Base-by-base conservation (phyloP, 306 rosid genomes). In the Trifolium subterraneum region DNA sequence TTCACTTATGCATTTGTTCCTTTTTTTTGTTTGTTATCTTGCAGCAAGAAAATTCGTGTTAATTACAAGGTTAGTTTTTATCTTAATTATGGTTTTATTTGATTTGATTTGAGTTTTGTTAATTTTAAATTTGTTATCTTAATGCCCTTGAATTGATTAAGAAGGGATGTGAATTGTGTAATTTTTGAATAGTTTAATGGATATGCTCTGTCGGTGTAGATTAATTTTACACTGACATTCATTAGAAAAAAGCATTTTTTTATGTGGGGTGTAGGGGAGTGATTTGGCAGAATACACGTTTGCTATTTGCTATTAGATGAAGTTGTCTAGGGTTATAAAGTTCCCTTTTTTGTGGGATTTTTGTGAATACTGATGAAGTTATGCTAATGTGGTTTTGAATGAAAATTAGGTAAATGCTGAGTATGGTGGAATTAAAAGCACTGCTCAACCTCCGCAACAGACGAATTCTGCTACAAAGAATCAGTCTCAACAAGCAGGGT, bases 61-160 rank as follows among this genome's bases (percentile, higher is more conserved):
- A 92, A 64, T 77, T 90, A 90, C 79, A 92, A 92, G 98, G 99
- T 94, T 77, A 81, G 96, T 84, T 59, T 59, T 44, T 5, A 18
- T 62, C 48, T 70, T 47, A 31, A 31, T 63, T 31, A n/a, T n/a
- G n/a, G n/a, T 36, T 4, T 69, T 7, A 20, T 45, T 4, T 33
- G 2, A 20, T 45, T 4, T 33, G 2, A 1, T 6, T 69, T 69
- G 2, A 22, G 7, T 69, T 74, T 38, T 64, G 31, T 54, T 41
- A 11, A 18, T 61, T 48, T 41, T 38, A 20, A 63, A 56, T 52
- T 18, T 1, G 3, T 68, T 2, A 1, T 38, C 19, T 10, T 23
- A 18, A 4, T 35, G 41, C 12, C 0, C 8, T 35, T 72, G 39
- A 36, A 1, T 36, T 36, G 35, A 27, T 29, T 60, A 14, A 11